These are phyloP conservation scores for Komagataea norvegica DNA, from an alignment of 1,139 yeast genomes.

Conservation along the genomic window DNA sequence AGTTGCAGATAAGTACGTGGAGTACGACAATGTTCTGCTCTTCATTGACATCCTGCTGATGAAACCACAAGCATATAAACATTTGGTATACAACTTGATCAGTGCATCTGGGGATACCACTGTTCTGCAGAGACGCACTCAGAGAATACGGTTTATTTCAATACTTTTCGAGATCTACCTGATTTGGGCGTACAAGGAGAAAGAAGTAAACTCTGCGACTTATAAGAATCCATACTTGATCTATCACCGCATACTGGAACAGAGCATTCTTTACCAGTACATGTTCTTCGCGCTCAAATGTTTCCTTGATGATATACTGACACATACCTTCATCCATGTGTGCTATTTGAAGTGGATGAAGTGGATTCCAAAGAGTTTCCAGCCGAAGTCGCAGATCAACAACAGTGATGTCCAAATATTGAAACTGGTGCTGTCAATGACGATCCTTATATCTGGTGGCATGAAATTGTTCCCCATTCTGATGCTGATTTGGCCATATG, in stretches of 20 bases:
- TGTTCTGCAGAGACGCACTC: slow-evolving; percentile 4
- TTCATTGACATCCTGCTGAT: slow-evolving; percentile 78
- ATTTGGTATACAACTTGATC: slow-evolving; percentile 73
- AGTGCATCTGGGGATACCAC: slow-evolving; percentile 25
- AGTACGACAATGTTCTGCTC: slow-evolving; percentile 77
- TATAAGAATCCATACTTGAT: slow-evolving; percentile 16
- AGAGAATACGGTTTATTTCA: slow-evolving; percentile 56
- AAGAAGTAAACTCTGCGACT: slow-evolving; percentile 29
- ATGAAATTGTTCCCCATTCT: slow-evolving; percentile 86
- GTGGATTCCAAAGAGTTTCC: slow-evolving; percentile 32
- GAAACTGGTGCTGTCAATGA: slow-evolving; percentile 46
- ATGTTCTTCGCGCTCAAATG: slow-evolving; percentile 60
- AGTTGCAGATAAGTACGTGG: slow-evolving; percentile 88
- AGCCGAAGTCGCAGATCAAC: not conserved
- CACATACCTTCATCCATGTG: slow-evolving; percentile 48
- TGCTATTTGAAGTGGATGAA: slow-evolving; percentile 38
- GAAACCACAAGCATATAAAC: slow-evolving; percentile 88
- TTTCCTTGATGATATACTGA: slow-evolving; percentile 48
- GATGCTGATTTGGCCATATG: slow-evolving; percentile 96
- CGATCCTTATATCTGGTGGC: slow-evolving; percentile 70
- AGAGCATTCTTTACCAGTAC: slow-evolving; percentile 58
- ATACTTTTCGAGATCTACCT: slow-evolving; percentile 86
- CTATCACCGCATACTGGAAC: slow-evolving; percentile 38
- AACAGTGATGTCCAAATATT: slow-evolving; percentile 11
- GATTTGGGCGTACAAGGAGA: slow-evolving; percentile 89